Base-by-base conservation (phyloP, 2,329 filamentous ascomycete genomes). In the Colletotrichum musicola region DNA sequence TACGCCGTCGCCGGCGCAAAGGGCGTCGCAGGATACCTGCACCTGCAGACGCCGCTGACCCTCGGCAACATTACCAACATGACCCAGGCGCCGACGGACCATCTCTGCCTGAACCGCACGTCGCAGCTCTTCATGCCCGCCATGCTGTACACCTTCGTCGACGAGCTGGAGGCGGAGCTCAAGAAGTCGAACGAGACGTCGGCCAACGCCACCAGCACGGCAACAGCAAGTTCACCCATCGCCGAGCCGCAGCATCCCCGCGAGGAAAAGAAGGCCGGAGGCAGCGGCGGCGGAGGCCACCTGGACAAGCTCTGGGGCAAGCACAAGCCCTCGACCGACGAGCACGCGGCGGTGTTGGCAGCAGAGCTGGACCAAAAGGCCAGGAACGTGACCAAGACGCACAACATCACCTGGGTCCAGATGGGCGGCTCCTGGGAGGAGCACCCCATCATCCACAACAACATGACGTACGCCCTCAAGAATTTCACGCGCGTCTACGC, bases 361-460 rank as follows among this genome's bases (percentile, higher is more conserved):
- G 16, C 40, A n/a, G 57, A 3, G 64, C 62, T 49, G 59, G 64
- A 62, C n/a, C 18, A 53, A 2, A 73, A 74, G 35, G 80, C 78
- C 22, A 81, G 79, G 38, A 75, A 83, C 50, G 71, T 76, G 16
- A 83, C 81, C 1, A 81, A 78, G 1, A 47, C 78, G 1, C 62
- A 73, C 25, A 75, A 76, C 64, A 67, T 78, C 22, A 73, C 71
- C 13, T 80, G 78, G 77, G 73, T 80, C 13, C 75, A 80, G 71
- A 73, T 81, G n/a, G 80, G 80, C 22, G 80, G 80, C 10, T 78
- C 78, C 1, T 81, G 79, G 79, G 80, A 82, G 54, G 80, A 82
- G 62, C 80, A 82, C 51, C 80, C 80, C 5, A 72, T 79, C 42
- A 80, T 81, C 49, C 77, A 81, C 63, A 75, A 77, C 55, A 80